Conservation (phyloP, 2,329 filamentous ascomycete species). For the Cordyceps cicadae region DNA sequence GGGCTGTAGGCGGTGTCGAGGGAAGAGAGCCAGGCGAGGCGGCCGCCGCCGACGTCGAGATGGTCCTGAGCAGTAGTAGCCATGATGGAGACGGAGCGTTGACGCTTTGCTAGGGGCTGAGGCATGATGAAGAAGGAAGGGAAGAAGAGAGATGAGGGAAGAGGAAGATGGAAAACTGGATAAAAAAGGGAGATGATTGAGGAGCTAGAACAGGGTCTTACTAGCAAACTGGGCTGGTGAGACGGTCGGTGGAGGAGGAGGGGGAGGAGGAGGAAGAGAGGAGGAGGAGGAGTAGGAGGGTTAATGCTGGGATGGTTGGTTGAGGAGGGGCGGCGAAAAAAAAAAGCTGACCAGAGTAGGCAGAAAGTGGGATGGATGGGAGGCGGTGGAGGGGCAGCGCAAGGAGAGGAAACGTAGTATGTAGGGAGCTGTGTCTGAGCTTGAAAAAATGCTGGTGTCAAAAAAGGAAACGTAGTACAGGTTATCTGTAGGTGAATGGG, state of each 20-base stretch:
- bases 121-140: conserved; percentile 22
- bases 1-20: conserved; percentile 88
- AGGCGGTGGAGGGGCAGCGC: conserved; percentile 4
- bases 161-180: not conserved
- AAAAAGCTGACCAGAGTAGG: not conserved
- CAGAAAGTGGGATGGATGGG: not conserved
- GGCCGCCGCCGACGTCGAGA: conserved; percentile 67
- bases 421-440: too few relatives aligned
- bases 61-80: conserved; percentile 71
- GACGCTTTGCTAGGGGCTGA: conserved; percentile 25
- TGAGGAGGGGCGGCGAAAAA: conserved; percentile 5
- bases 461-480: not conserved
- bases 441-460: too few relatives aligned
- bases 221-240: not conserved
- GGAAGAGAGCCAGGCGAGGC: conserved; percentile 56
- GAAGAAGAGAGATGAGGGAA: conserved; percentile 10
- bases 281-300: not conserved
- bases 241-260: not conserved
- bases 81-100: conserved; percentile 36
- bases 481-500: not conserved
- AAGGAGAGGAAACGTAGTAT: not conserved
- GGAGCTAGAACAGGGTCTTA: conserved; percentile 1
- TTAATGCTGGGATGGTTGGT: conserved; percentile 7
- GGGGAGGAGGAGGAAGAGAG: not conserved
- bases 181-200: not conserved